These are phyloP conservation scores for Triticum turgidum DNA, from an alignment of 176 grass and related monocot genomes.

Conservation along the genomic window DNA sequence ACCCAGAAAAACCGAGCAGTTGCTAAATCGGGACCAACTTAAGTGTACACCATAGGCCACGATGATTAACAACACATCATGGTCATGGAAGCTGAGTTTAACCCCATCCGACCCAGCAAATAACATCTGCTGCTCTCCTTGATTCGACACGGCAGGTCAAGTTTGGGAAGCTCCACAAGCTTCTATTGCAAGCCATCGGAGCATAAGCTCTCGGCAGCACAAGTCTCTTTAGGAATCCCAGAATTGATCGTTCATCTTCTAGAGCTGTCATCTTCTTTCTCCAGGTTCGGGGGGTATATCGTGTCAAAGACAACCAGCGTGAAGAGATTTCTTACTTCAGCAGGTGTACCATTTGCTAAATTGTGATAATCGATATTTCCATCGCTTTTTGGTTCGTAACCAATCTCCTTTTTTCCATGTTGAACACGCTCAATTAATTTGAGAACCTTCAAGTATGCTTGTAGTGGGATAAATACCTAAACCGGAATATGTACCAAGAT, in stretches of 20 bases:
- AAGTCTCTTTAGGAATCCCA: not conserved
- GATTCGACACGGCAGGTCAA: conserved; percentile 12
- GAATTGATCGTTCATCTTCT: conserved; percentile 35
- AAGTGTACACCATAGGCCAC: not conserved
- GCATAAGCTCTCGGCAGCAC: not conserved
- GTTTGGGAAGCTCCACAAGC: not conserved
- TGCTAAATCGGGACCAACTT: not conserved
- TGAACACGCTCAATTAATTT: conserved; percentile 66
- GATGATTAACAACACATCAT: not conserved
- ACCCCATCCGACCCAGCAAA: conserved; percentile 10
- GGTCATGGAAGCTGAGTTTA: not conserved
- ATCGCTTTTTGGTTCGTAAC: conserved; percentile 57
- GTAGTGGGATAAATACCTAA: conserved; percentile 89
- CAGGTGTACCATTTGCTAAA: conserved; percentile 46
- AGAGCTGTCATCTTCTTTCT: conserved; percentile 27
- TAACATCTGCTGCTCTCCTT: not conserved
- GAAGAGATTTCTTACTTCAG: conserved; percentile 80
- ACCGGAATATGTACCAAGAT: conserved; percentile 5
- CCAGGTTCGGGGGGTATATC: conserved; percentile 57
- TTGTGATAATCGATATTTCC: conserved; percentile 63
- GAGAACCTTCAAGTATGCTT: conserved; percentile 69
- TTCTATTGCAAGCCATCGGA: not conserved
- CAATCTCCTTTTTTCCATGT: conserved; percentile 42
- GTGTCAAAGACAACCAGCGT: conserved; percentile 86
- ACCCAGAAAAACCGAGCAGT: not conserved